Conservation (phyloP, 495 filamentous ascomycete genomes). For the Penicillium manginii region DNA sequence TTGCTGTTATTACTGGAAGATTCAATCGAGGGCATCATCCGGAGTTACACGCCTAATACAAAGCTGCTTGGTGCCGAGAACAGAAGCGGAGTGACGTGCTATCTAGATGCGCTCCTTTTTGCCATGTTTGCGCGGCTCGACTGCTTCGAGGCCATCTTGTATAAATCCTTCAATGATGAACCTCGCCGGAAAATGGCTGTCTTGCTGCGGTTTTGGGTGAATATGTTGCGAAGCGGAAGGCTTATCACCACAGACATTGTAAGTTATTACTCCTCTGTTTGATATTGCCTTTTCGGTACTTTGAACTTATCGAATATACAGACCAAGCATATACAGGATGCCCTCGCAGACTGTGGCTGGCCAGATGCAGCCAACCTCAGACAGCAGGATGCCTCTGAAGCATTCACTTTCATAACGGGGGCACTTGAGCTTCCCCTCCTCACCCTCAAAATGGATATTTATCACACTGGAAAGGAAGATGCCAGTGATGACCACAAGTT, state of each 20-base stretch:
- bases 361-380: slow-evolving; percentile 71
- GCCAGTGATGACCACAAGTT: slow-evolving; percentile 89
- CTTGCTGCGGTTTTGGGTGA: slow-evolving; percentile 87
- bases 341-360: slow-evolving; percentile 90
- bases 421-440: slow-evolving; percentile 85
- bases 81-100: slow-evolving; percentile 84
- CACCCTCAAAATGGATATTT: slow-evolving; percentile 92
- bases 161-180: slow-evolving; percentile 66
- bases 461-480: slow-evolving; percentile 84
- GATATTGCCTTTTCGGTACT: background rate
- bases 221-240: slow-evolving; percentile 81
- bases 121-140: slow-evolving; percentile 92
- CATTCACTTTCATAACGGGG: slow-evolving; percentile 92
- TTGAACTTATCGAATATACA: slow-evolving; percentile 45
- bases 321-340: slow-evolving; percentile 81
- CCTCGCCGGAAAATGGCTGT: slow-evolving; percentile 71
- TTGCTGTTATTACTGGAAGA: slow-evolving; percentile 75
- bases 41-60: slow-evolving; percentile 67
- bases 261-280: slow-evolving; percentile 29
- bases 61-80: slow-evolving; percentile 88
- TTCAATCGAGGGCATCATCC: slow-evolving; percentile 79
- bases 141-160: slow-evolving; percentile 89
- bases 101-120: slow-evolving; percentile 88
- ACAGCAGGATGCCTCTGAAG: slow-evolving; percentile 95
- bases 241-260: slow-evolving; percentile 88